Percentiles rank a stretch among this genome's conserved stretches.
Evolutionary conservation across 441 rosid species (phyloP).

Genomic region (Viola pubescens): DNA sequence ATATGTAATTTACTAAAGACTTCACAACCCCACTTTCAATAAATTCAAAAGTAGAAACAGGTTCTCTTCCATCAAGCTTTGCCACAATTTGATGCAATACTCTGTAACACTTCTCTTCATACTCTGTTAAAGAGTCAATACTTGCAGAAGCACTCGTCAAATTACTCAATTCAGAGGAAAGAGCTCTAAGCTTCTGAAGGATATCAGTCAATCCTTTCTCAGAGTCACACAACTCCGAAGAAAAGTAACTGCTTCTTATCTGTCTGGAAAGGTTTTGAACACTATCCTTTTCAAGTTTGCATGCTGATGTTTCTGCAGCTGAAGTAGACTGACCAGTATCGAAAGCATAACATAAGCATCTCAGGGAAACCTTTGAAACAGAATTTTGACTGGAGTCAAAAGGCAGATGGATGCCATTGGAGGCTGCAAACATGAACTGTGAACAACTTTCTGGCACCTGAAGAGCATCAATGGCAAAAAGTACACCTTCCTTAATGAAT

Average conservation of each 20-base stretch:
- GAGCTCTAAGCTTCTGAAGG: constrained; percentile 65
- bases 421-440: constrained; percentile 35
- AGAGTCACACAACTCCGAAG: constrained; percentile 45
- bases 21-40: constrained; percentile 86
- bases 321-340: constrained; percentile 35
- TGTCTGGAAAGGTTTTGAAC: constrained; percentile 61
- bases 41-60: constrained; percentile 90
- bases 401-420: constrained; percentile 39
- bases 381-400: constrained; percentile 41
- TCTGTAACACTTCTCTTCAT: constrained; percentile 44
- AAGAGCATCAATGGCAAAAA: constrained; percentile 71
- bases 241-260: constrained; percentile 55
- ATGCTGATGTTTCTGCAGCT: constrained; percentile 36
- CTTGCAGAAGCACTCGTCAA: constrained; percentile 32
- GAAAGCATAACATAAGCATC: constrained; percentile 84
- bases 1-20: constrained; percentile 58
- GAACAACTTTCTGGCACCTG: constrained; percentile 52
- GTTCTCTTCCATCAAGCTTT: constrained; percentile 70
- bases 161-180: constrained; percentile 52
- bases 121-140: constrained; percentile 27
- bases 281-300: constrained; percentile 67
- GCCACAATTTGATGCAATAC: constrained; percentile 50
- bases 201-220: constrained; percentile 77
- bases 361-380: constrained; percentile 41
- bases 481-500: constrained; percentile 86